Evolutionary conservation across 2,329 filamentous ascomycete genomes (phyloP), one percentile per base, ranked within the genome.

Genomic region (Didymellaceae sp.): DNA sequence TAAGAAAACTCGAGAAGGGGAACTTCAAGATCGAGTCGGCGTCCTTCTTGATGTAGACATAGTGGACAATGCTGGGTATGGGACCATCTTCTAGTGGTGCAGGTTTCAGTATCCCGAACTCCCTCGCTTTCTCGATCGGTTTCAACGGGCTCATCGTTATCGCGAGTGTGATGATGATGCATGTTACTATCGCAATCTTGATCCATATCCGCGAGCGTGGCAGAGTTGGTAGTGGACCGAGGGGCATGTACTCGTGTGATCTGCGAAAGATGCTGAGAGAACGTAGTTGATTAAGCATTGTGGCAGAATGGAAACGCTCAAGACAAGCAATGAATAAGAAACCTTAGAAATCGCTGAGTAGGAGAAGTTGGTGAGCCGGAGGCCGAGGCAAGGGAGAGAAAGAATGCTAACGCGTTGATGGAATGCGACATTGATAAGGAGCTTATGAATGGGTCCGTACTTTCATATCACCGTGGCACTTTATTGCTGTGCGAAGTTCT

Each of bases 31-130:
- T 22, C 4, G 53, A 56, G 32, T 53, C n/a, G 13, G 24, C 46
- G 16, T 58, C 52, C 20, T 53, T 47, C 40, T 59, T 56, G 26
- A 62, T 43, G 31, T 54, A 54, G 2, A 57, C 52, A 26, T 59
- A 62, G 38, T 64, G 57, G 4, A 61, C 52, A 14, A 62, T 61
- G 33, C 45, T 59, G 11, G 61, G 61, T n/a, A 61, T 62, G 16
- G 56, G 49, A 18, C 24, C 24, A 14, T 46, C 17, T 33, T 16
- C 17, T 13, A 41, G 1, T 3, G 34, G 24, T 25, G 17, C 18
- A 24, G 25, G 22, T 17, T 35, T 40, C 2, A 52, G 24, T 13
- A 40, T 33, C 16, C 45, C 37, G 10, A 45, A 42, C 5, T 25
- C 25, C 14, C 44, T 46, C 13, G 16, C 40, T 13, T 20, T 33